Base-by-base conservation (phyloP, 1,139 yeast species). In the Zygotorulaspora mrakii region DNA sequence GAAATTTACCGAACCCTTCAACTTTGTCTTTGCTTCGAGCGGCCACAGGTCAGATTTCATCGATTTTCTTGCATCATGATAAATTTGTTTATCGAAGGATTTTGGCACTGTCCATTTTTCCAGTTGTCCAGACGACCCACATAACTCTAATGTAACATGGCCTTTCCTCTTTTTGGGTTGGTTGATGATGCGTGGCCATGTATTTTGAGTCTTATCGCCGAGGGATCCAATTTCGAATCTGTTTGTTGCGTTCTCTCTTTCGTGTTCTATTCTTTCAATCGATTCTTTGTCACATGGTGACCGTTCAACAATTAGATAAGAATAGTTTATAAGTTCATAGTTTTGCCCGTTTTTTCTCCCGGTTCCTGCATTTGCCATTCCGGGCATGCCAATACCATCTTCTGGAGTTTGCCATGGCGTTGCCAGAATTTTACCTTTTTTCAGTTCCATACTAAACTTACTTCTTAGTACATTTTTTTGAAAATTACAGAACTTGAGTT, bases 1-100 rank as follows among this genome's bases (percentile, higher is more conserved):
- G 17, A 60, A 50, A 31, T 57, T 57, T 7, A 59, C 59, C 40
- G 55, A 57, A 7, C 62, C 57, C 20, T 44, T 31, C 3, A 68
- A 60, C 9, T 72, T 77, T 6, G 81, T 73, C 65, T 89, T 89
- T 33, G 82, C 83, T 18, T 78, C 91, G 39, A 86, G 67, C 0
- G 83, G 82, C 97, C 97, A 91, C 40, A 82, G 65, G 59, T 91
- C 99, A n/a, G 96, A 96, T 55, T 79, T 76, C 26, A 65, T 67
- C 0, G 86, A 77, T 60, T 91, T 89, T 45, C 97, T 73, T 0
- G 96, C 96, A 66, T 91, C 97, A 52, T 86, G 94, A 55, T 87
- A 91, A 1, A 71, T 77, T 50, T 79, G 83, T 51, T 79, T 78
- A 9, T 86, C 85, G 42, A 77, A 72, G 17, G 95, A 80, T 59